Evolutionary conservation across 1,284 basidiomycete genomes (phyloP), one percentile per base, ranked within the genome.

Genomic region (Earliella scabrosa): DNA sequence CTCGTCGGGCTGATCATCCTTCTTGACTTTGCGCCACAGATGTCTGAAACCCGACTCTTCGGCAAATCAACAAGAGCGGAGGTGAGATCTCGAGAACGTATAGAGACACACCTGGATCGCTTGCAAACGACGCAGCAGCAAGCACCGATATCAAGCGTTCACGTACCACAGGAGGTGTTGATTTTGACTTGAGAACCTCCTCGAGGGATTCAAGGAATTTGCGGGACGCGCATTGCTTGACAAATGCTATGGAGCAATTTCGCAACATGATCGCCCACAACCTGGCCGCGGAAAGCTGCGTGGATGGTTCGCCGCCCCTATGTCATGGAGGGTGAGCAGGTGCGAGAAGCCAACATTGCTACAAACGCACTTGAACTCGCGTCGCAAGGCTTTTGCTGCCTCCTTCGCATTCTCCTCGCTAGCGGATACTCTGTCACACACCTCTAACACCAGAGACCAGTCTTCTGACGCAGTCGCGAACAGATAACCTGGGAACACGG

Each of bases 181-280:
- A 76, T 1, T 82, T 66, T 0, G 80, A 82, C 4, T 73, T 76
- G 3, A 92, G 71, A 14, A 88, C 77, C 24, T 91, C 88, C 60
- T 91, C 89, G 8, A 93, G 72, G 0, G 80, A 85, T 41, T 91
- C 87, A 8, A 90, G 71, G 63, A 92, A 92, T 68, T 92, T 93
- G 60, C 85, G 83, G n/a, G 85, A 80, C 8, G 82, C 80, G 35
- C 85, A 86, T 59, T 92, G 86, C 18, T 78, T 72, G 24, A 90
- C 80, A 64, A 92, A 91, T 7, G 78, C 60, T 11, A 84, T 80
- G 0, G 82, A 81, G 2, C 83, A 86, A 63, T 92, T 91, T 31
- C 85, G 83, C 18, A 92, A 77, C 85, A 93, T 89, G 59, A 93
- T 86, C 3, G 88, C 90, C 90, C 90, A 92, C n/a, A 93, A 68